These are phyloP conservation scores for Globisporangium nodosum DNA, from an alignment of 352 stramenopile genomes.

Conservation along the genomic window DNA sequence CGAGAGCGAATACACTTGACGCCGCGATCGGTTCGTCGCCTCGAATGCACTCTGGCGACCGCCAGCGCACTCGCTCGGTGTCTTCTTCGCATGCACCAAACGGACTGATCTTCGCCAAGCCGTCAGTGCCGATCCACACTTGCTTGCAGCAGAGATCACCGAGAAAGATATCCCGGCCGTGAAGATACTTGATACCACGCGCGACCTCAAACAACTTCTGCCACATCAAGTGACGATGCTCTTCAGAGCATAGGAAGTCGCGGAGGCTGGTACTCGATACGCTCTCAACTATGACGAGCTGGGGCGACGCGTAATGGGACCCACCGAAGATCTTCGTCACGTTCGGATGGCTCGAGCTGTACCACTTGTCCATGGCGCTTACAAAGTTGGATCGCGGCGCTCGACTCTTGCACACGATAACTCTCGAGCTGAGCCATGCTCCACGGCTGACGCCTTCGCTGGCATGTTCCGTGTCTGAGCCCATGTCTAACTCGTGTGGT, in stretches of 20 bases:
- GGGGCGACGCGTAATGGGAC: conserved; percentile 20
- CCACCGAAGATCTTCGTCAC: conserved; percentile 1
- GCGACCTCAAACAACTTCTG: no score
- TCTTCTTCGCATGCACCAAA: no score
- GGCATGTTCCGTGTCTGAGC: background rate
- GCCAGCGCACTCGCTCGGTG: background rate
- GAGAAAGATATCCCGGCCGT: no score
- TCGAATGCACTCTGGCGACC: background rate
- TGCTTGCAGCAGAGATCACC: no score
- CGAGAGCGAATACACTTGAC: conserved; percentile 1
- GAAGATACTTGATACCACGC: no score
- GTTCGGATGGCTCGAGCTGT: background rate
- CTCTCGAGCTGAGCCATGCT: background rate
- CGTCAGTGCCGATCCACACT: no score
- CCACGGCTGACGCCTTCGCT: background rate
- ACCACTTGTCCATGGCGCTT: background rate
- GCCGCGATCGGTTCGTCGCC: background rate
- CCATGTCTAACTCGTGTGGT: background rate
- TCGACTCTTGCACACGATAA: background rate
- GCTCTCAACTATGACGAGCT: background rate
- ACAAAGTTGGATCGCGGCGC: background rate
- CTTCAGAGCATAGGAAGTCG: no score
- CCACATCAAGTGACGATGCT: no score
- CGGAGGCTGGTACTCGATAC: background rate
- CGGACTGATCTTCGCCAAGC: no score